phyloP scores from a whole-genome alignment of 2,329 filamentous ascomycete species.

The Neofusicoccum parvum region DNA sequence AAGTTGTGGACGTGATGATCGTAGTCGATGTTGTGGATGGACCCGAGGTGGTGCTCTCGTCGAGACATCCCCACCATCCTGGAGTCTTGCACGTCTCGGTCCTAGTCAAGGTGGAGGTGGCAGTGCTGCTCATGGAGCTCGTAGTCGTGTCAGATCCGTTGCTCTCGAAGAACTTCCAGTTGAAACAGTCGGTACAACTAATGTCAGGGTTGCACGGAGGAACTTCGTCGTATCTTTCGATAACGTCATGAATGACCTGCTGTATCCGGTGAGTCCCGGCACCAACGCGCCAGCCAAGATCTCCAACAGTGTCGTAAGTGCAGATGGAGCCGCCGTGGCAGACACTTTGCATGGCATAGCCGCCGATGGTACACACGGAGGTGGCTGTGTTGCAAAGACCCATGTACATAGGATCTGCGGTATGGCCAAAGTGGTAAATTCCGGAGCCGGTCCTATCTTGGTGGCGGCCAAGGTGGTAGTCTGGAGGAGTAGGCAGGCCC shows the following conservation, averaged over 20 bases:
- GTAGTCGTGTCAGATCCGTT: conserved; percentile 81
- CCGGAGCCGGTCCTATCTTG: conserved; percentile 69
- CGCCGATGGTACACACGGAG: conserved; percentile 84
- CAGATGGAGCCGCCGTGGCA: conserved; percentile 90
- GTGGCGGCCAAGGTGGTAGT: conserved; percentile 62
- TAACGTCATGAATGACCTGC: conserved; percentile 83
- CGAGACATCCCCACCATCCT: conserved; percentile 85
- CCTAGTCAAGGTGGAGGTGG: conserved; percentile 66
- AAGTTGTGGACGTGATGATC: conserved; percentile 31
- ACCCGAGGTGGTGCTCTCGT: conserved; percentile 59
- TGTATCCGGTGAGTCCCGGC: conserved; percentile 90
- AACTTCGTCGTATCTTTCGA: conserved; percentile 79
- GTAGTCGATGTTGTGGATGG: conserved; percentile 46
- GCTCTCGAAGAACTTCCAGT: conserved; percentile 94
- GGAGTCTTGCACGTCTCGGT: conserved; percentile 89
- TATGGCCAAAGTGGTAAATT: conserved; percentile 90
- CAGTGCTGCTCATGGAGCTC: conserved; percentile 54
- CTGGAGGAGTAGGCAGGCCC: conserved; percentile 82
- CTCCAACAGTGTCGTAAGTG: conserved; percentile 86
- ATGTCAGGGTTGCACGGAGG: conserved; percentile 74
- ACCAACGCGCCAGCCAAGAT: conserved; percentile 89
- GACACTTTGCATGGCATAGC: conserved; percentile 90
- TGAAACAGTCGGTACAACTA: conserved; percentile 82
- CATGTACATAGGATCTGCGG: conserved; percentile 92
- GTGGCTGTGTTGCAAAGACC: conserved; percentile 90